Evolutionary conservation across 768 basidiomycete genomes (phyloP), one percentile per base, ranked within the genome.

Genomic region (Tremella yokohamensis): DNA sequence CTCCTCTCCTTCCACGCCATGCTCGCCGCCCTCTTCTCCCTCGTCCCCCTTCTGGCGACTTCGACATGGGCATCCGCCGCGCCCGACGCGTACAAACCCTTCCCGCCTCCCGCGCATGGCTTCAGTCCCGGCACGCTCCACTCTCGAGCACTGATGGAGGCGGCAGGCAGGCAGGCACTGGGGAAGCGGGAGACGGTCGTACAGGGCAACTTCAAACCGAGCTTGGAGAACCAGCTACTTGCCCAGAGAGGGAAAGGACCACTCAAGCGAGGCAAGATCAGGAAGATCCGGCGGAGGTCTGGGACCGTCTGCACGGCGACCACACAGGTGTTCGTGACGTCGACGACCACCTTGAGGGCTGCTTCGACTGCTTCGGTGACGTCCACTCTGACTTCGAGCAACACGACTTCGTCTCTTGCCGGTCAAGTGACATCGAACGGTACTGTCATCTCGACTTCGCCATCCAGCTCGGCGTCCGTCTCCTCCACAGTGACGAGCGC

Each of bases 71-170:
- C 56, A n/a, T 38, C 42, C 1, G 54, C 58, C 6, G 47, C 45
- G 25, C 29, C 57, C 13, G 20, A 51, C 2, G 49, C 63, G 8
- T 63, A 61, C 38, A 60, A 66, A 25, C 57, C 65, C 34, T 66
- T 62, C 42, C 19, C 24, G n/a, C 54, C 18, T 39, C 29, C 50
- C n/a, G 0, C 20, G 9, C 1, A n/a, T 7, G 38, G 26, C 37
- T 15, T 18, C 45, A 20, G 6, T 34, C 11, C 29, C 29, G 29
- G 29, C 29, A 34, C 29, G 11, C 29, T 6, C 29, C 29, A 34
- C 6, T 11, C 29, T 34, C n/a, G 42, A 45, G 42, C 42, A 18
- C n/a, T 22, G n/a, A n/a, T 45, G 22, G 42, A 45, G 15, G 42
- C 42, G n/a, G 42, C 42, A 8, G 42, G 42, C 15, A 4, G 42